Percentiles rank a stretch among this genome's conserved stretches.
Conservation (phyloP, 345 rosid species). For the Syzygium jambos region DNA sequence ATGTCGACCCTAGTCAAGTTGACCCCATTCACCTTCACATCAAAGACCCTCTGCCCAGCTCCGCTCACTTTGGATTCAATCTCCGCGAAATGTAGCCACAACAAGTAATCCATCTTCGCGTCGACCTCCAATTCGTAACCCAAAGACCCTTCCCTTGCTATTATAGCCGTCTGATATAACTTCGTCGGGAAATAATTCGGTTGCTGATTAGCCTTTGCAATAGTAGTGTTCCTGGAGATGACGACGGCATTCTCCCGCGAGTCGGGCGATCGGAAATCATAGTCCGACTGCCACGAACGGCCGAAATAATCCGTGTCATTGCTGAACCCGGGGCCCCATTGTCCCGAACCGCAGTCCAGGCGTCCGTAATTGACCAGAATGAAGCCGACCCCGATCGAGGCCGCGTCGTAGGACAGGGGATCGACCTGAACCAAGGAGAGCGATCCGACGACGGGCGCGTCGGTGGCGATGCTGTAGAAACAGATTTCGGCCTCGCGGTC, state of each 20-base stretch:
- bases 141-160: conserved; percentile 25
- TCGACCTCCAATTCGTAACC: conserved; percentile 63
- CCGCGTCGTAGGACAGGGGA: conserved; percentile 50
- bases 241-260: conserved; percentile 7
- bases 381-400: conserved; percentile 26
- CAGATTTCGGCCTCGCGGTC: conserved; percentile 83
- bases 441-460: conserved; percentile 78
- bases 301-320: conserved; percentile 72
- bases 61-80: conserved; percentile 57
- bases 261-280: conserved; percentile 15
- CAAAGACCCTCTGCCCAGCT: conserved; percentile 67
- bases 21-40: conserved; percentile 55
- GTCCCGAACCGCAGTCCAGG: conserved; percentile 57
- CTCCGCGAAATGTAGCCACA: conserved; percentile 96
- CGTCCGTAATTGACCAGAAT: conserved; percentile 86
- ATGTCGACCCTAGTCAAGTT: conserved; percentile 69
- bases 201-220: conserved; percentile 32
- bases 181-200: conserved; percentile 94
- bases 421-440: conserved; percentile 69
- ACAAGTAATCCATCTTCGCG: conserved; percentile 79
- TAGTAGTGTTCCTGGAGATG: conserved; percentile 31
- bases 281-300: conserved; percentile 84
- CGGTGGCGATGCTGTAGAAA: conserved; percentile 91
- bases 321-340: conserved; percentile 95
- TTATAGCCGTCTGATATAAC: conserved; percentile 68